Evolutionary conservation across 805 yeast genomes (phyloP).

Genomic region (Nematodospora valgi): DNA sequence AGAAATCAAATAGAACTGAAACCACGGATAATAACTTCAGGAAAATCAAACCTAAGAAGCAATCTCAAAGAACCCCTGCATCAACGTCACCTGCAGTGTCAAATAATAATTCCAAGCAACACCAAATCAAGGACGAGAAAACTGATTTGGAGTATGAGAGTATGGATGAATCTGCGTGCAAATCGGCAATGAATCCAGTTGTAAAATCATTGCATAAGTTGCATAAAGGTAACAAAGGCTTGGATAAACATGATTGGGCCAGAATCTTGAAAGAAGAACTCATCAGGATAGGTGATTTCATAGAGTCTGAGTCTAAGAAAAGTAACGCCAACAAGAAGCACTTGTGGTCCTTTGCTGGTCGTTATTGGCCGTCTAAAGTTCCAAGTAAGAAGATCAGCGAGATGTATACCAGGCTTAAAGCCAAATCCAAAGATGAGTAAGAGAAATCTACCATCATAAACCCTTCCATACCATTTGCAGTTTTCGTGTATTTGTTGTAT

Average conservation of each 20-base stretch:
- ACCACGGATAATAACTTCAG: slow-evolving; percentile 6
- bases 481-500: neutral
- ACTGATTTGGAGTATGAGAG: slow-evolving; percentile 60
- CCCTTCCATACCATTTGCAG: neutral
- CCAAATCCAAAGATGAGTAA: slow-evolving; percentile 8
- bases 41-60: slow-evolving; percentile 8
- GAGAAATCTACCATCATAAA: neutral
- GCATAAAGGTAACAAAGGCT: slow-evolving; percentile 67
- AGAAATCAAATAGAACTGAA: slow-evolving; percentile 5
- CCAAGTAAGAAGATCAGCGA: slow-evolving; percentile 66
- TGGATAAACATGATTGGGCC: slow-evolving; percentile 78
- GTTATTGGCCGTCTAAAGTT: slow-evolving; percentile 87
- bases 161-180: slow-evolving; percentile 74
- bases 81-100: neutral
- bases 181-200: slow-evolving; percentile 59
- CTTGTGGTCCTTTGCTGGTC: slow-evolving; percentile 79
- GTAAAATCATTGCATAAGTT: slow-evolving; percentile 62
- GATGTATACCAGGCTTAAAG: slow-evolving; percentile 67
- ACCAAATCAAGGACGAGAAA: slow-evolving; percentile 1
- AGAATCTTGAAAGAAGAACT: slow-evolving; percentile 64
- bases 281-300: slow-evolving; percentile 70
- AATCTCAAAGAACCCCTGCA: neutral
- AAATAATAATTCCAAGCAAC: neutral
- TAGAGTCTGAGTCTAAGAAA: slow-evolving; percentile 21
- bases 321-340: slow-evolving; percentile 45